Base-by-base conservation (phyloP, 1,139 yeast species). In the Pichia sorboxylosa region DNA sequence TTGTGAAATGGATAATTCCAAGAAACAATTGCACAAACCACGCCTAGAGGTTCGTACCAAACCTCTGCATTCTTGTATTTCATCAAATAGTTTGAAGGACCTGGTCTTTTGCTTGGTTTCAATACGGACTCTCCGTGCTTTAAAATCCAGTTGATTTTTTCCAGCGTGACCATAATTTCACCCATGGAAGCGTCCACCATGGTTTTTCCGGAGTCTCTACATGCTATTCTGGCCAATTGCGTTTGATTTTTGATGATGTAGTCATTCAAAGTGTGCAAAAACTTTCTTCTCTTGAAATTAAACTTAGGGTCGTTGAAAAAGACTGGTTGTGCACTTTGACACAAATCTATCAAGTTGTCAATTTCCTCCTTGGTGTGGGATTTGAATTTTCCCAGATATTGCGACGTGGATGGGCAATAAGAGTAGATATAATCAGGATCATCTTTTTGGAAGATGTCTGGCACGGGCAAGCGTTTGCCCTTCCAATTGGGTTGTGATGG, bases 1-100 rank as follows among this genome's bases (percentile, higher is more conserved):
- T 90, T 90, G 53, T 90, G 97, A 56, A 79, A 78, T 1, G 98
- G 97, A 51, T 90, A 90, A 51, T 90, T 90, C 98, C 98, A 90
- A 4, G 95, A 83, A 2, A 90, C 84, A 43, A 90, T 64, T 0
- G 97, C 94, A 4, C 93, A 70, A 14, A 90, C 92, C 3, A 87
- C 94, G 7, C 75, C 75, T 37, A 87, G 57, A 1, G 98, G 97
- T 52, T 87, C 94, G 53, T 90, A 90, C 42, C 93, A 66, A 6
- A 90, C 87, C 57, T 87, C 93, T 2, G 94, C 97, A 37, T 79
- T 78, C 53, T 90, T 90, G 51, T 78, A 77, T 30, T 66, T 64
- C 87, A 90, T 78, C 40, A 90, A 67, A 42, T 80, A 61, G 50
- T 81, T 83, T 1, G 92, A 68, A 14, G 96, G 92, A 0, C 95